Percentiles rank a stretch among this genome's conserved stretches.
Conservation (phyloP, 192 early-diverging fungal genomes). For the Backusella psychrophila region DNA sequence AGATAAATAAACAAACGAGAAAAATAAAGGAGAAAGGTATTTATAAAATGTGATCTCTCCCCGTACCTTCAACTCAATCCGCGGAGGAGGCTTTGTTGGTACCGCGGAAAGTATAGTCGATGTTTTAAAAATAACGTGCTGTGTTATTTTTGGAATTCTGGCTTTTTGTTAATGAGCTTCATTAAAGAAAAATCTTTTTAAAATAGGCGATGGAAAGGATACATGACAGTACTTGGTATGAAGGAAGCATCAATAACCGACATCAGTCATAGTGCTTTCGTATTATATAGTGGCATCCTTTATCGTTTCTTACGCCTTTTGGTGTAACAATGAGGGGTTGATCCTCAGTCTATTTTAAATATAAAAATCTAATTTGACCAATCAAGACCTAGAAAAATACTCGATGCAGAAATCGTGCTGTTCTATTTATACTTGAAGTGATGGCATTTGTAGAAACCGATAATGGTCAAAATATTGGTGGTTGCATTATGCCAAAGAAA, state of each 20-base stretch:
- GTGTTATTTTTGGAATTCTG: conserved; percentile 2
- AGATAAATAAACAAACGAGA: not conserved
- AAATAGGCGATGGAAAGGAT: not conserved
- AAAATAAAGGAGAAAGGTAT: not conserved
- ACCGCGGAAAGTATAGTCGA: not conserved
- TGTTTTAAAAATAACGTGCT: conserved; percentile 4
- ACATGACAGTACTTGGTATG: not conserved
- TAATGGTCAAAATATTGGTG: too few relatives aligned
- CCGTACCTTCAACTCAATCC: not conserved
- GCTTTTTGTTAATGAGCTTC: not conserved
- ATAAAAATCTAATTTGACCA: not conserved
- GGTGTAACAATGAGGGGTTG: not conserved
- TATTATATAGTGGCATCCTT: not conserved
- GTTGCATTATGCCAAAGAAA: too few relatives aligned
- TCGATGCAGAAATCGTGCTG: not conserved
- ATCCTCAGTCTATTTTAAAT: not conserved
- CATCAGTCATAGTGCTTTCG: not conserved
- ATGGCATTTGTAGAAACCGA: too few relatives aligned
- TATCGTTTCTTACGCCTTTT: not conserved
- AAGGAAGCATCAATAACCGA: not conserved
- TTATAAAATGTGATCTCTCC: not conserved
- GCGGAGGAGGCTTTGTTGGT: not conserved
- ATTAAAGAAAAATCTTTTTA: not conserved
- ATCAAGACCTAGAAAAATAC: not conserved
- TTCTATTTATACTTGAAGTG: too few relatives aligned